Evolutionary conservation across 805 yeast genomes (phyloP).

Genomic region (Candida vaughaniae): DNA sequence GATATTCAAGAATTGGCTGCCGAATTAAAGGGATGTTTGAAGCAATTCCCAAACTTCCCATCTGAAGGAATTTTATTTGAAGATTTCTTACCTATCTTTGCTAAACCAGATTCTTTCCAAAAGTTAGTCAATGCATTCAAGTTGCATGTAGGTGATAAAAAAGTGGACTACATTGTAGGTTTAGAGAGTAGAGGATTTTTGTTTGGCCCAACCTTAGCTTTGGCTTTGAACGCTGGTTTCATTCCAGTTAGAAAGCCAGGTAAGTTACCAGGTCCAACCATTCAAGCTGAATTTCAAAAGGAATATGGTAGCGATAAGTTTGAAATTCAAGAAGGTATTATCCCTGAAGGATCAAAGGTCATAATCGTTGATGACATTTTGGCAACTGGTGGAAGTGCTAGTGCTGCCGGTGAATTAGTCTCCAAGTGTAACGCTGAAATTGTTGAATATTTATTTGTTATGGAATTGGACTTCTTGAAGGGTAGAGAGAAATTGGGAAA

Average conservation of each 20-base stretch:
- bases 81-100: conserved; percentile 91
- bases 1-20: conserved; percentile 30
- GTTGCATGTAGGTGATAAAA: conserved; percentile 61
- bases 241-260: conserved; percentile 96
- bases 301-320: conserved; percentile 92
- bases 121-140: conserved; percentile 79
- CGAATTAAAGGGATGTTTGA: conserved; percentile 37
- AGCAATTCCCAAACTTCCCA: conserved; percentile 93
- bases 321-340: conserved; percentile 81
- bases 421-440: conserved; percentile 64
- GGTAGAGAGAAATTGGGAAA: conserved; percentile 87
- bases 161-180: conserved; percentile 88
- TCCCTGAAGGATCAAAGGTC: conserved; percentile 78
- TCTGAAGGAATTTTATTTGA: conserved; percentile 89
- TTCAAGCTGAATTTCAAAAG: conserved; percentile 71
- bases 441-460: conserved; percentile 79
- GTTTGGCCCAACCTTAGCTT: conserved; percentile 93
- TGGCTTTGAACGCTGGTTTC: conserved; percentile 85
- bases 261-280: conserved; percentile 85
- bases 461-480: conserved; percentile 93
- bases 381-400: conserved; percentile 97
- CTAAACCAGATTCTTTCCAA: conserved; percentile 76
- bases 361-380: conserved; percentile 92
- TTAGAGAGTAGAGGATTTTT: conserved; percentile 96
- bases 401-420: conserved; percentile 88